phyloP scores from a whole-genome alignment of 371 early-diverging fungal species.

The Lichtheimia hyalospora region DNA sequence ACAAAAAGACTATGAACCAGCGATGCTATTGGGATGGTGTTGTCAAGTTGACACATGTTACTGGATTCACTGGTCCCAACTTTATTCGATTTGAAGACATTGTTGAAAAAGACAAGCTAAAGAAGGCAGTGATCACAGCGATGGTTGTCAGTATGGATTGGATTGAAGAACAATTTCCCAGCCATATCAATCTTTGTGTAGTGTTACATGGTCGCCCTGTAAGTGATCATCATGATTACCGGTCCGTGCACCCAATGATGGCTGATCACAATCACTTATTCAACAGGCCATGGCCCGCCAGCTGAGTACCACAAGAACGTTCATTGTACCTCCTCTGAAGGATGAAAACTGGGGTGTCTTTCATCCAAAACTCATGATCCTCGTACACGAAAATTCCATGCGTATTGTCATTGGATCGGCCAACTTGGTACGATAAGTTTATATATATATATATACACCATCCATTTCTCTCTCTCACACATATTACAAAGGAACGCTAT shows the following conservation, averaged over 20 bases:
- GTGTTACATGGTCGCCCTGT: slow-evolving; percentile 46
- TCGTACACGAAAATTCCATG: slow-evolving; percentile 32
- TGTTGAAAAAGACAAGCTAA: slow-evolving; percentile 24
- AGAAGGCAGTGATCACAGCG: slow-evolving; percentile 41
- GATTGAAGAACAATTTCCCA: slow-evolving; percentile 40
- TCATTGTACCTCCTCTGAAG: slow-evolving; percentile 40
- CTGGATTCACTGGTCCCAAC: slow-evolving; percentile 31
- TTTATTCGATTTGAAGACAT: slow-evolving; percentile 39
- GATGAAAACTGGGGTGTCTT: slow-evolving; percentile 38
- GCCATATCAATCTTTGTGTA: slow-evolving; percentile 32
- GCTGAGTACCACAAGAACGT: slow-evolving; percentile 19
- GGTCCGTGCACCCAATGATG: not conserved
- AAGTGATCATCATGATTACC: slow-evolving; percentile 7
- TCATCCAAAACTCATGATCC: slow-evolving; percentile 46
- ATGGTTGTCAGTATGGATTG: slow-evolving; percentile 44
- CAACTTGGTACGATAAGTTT: slow-evolving; percentile 30
- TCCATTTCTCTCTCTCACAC: not conserved
- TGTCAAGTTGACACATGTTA: slow-evolving; percentile 41
- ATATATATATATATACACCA: not conserved
- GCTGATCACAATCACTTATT: not conserved
- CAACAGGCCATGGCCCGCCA: slow-evolving; percentile 33
- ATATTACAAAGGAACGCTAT: slow-evolving; percentile 25
- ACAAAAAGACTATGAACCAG: not conserved
- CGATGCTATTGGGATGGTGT: slow-evolving; percentile 34
- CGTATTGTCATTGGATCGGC: slow-evolving; percentile 52